Evolutionary conservation across 2,329 filamentous ascomycete species (phyloP), one percentile per base, ranked within the genome.

Genomic region (Botrytis pseudocinerea): DNA sequence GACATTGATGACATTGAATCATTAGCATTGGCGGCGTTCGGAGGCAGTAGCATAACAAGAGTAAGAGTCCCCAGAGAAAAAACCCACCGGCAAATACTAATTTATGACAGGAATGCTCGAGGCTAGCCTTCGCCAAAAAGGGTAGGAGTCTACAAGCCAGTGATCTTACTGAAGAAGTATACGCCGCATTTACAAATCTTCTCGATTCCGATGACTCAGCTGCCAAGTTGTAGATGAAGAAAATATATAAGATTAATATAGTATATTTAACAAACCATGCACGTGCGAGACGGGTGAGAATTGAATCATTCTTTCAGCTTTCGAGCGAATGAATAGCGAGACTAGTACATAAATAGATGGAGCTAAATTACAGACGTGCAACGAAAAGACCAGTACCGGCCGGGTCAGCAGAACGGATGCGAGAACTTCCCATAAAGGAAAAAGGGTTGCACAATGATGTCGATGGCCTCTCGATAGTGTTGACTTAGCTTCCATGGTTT

Each of bases 91-190:
- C 57, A 38, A 46, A 20, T 28, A 65, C 76, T 81, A 74, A 80
- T 42, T n/a, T 28, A 4, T 22, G 6, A 61, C 73, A 89, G 88
- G 89, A 97, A 81, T 97, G 92, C 80, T 98, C 95, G 32, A 88
- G 93, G 68, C 85, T 95, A 74, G 96, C 96, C 0, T 99, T 97
- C 83, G 86, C 89, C 78, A 93, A 95, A 82, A 93, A 91, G 79
- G 95, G 96, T 0, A 88, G 96, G 76, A 94, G 93, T 80, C 84
- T 99, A 80, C 96, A 98, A 84, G 96, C 96, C 0, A 94, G 93
- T 77, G 96, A 98, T 82, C 83, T 99, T 80, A 98, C 95, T 0
- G 94, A 96, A 28, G 92, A 97, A 83, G 92, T 99, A 16, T 92
- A 97, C 79, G 85, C 85, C 48, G 92, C 94, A 0, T 98, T 98